Evolutionary conservation across 176 grass and related monocot genomes (phyloP), one percentile per base, ranked within the genome.

Genomic region (Eragrostis curvula): DNA sequence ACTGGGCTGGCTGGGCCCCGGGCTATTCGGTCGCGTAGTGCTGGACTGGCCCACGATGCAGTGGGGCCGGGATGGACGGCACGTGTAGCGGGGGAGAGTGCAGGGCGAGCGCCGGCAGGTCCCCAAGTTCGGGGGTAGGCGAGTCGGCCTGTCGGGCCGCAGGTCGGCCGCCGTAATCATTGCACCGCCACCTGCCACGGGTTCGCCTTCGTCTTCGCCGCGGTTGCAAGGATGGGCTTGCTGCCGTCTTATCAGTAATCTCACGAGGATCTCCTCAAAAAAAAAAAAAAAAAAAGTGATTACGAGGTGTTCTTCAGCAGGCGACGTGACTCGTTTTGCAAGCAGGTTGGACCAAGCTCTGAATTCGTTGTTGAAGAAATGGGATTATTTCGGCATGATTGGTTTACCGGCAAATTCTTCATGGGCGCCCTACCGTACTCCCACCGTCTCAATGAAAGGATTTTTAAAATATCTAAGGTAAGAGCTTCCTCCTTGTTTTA

Each of bases 101-200:
- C 89, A 87, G 92, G 92, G 76, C 78, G 85, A 89, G 76, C 77
- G 81, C 92, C 90, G 92, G 88, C 95, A 89, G 70, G 92, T 95
- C 92, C 78, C 90, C 92, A 81, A 43, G 83, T 93, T 94, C 87
- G 79, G 81, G 77, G 77, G 84, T 84, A 87, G 46, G 9, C 71
- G 25, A 86, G 80, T 78, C 86, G 61, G 87, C 49, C 55, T 91
- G 87, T 91, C 87, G 77, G 77, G 21, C 79, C 73, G 28, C 68
- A 49, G 67, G 53, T 87, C 73, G 80, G 72, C 89, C 65, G 73
- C 56, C 87, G 78, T 94, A 91, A 94, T 94, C 92, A 94, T 91
- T 91, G 86, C 76, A 52, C 47, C 77, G n/a, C 69, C 30, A 29
- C 16, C 40, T 24, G 58, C 52, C 30, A 11, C 30, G 12, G 23